Evolutionary conservation across 1,284 basidiomycete species (phyloP).

Genomic region (Ceraceosorus guamensis): DNA sequence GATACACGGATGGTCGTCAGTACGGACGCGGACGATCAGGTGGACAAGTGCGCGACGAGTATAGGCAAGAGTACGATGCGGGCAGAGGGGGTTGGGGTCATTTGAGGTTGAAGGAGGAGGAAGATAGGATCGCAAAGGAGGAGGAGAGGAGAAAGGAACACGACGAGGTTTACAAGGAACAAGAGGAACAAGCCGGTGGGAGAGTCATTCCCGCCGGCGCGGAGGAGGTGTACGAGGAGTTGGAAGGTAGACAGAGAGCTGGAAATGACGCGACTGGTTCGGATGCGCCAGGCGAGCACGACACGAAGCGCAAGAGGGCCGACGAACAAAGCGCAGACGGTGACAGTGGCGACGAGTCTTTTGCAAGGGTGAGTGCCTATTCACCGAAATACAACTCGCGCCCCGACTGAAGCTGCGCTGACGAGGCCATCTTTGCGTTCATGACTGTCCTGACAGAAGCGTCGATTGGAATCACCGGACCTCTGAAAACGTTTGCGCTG

Average conservation of each 20-base stretch:
- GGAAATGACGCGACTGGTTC: constrained; percentile 1
- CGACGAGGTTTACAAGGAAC: constrained; percentile 76
- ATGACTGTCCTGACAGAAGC: too few species aligned
- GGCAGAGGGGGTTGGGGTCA: constrained; percentile 76
- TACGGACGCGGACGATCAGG: constrained; percentile 95
- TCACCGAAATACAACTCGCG: too few species aligned
- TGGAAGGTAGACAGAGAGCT: constrained; percentile 17
- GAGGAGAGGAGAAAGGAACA: constrained; percentile 73
- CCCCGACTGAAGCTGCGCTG: too few species aligned
- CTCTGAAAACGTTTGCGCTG: too few species aligned
- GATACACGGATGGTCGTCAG: constrained; percentile 92
- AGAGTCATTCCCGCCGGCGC: constrained; percentile 60
- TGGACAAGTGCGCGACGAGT: constrained; percentile 87
- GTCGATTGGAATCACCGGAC: too few species aligned
- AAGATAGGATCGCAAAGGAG: constrained; percentile 67
- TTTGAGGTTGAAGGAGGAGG: constrained; percentile 50
- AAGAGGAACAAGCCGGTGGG: constrained; percentile 66
- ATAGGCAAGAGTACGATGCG: constrained; percentile 92
- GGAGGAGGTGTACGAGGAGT: constrained; percentile 42
- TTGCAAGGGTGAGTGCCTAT: too few species aligned
- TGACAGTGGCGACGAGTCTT: too few species aligned
- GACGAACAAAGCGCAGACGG: too few species aligned
- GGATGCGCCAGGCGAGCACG: constrained; percentile 27
- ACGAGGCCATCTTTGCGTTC: too few species aligned
- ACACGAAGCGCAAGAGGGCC: too few species aligned